These are phyloP conservation scores for Phytophthora crassamura DNA, from an alignment of 352 stramenopile genomes.

Conservation along the genomic window DNA sequence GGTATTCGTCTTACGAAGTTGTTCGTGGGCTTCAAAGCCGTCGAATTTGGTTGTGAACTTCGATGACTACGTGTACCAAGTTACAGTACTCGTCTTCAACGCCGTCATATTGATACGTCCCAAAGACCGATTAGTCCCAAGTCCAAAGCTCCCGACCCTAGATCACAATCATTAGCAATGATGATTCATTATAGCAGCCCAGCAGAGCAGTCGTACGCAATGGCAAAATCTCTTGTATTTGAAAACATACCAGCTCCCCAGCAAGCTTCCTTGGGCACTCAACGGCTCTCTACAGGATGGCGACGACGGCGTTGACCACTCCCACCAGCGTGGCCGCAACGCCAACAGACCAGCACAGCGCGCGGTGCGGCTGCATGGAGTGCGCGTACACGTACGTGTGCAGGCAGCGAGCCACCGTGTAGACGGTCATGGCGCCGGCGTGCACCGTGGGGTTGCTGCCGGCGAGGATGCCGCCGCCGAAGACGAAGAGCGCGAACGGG, in stretches of 20 bases:
- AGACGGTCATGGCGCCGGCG: conserved; percentile 43
- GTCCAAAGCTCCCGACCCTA: not conserved
- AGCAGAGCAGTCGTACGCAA: too few species aligned
- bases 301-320: conserved; percentile 39
- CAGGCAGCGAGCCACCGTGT: conserved; percentile 46
- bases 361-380: conserved; percentile 52
- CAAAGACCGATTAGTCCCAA: conserved; percentile 9
- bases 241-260: conserved; percentile 10
- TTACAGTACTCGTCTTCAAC: not conserved
- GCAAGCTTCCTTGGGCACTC: not conserved
- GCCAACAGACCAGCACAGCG: conserved; percentile 37
- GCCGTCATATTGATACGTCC: conserved; percentile 11
- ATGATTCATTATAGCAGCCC: not conserved
- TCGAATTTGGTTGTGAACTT: conserved; percentile 3
- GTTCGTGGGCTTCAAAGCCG: conserved; percentile 1
- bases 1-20: conserved; percentile 2
- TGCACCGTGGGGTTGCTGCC: conserved; percentile 44
- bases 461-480: conserved; percentile 47
- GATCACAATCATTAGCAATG: not conserved
- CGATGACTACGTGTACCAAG: not conserved
- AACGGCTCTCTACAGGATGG: conserved; percentile 25
- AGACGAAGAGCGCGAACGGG: conserved; percentile 59
- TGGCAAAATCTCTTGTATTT: conserved; percentile 11
- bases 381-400: conserved; percentile 60
- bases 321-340: conserved; percentile 42